phyloP scores from a whole-genome alignment of 306 rosid species.

The Vigna trinervia region DNA sequence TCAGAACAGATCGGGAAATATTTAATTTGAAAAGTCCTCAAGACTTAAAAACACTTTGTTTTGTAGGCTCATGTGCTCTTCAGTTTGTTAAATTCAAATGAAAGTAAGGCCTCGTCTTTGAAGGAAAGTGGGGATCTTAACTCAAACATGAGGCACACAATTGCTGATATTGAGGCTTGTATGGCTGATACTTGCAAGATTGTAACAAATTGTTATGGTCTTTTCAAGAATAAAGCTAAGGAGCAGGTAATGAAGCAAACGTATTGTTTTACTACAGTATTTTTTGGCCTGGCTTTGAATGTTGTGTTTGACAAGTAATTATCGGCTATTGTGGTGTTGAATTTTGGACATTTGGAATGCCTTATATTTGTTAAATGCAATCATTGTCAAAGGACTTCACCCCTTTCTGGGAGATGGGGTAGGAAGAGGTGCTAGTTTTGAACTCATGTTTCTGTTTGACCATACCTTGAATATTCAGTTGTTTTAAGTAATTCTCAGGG shows the following conservation, averaged over 20 bases:
- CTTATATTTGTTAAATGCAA: neutral
- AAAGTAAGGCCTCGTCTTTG: conserved; percentile 45
- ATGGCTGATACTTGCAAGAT: conserved; percentile 79
- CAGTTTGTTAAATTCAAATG: conserved; percentile 65
- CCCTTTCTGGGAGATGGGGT: neutral
- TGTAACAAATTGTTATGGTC: conserved; percentile 71
- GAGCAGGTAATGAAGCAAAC: conserved; percentile 72
- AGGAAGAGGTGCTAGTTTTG: neutral
- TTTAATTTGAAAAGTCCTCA: conserved; percentile 30
- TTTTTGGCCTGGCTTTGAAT: conserved; percentile 23
- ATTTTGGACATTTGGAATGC: conserved; percentile 13
- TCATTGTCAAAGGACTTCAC: neutral
- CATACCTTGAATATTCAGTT: conserved; percentile 32
- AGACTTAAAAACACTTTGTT: conserved; percentile 40
- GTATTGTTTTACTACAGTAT: neutral
- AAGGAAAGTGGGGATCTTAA: conserved; percentile 51
- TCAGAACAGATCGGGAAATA: conserved; percentile 19
- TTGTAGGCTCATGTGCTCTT: conserved; percentile 92
- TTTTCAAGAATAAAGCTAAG: conserved; percentile 81
- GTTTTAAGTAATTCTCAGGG: conserved; percentile 5
- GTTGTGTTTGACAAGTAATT: conserved; percentile 6
- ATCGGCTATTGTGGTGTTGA: conserved; percentile 15
- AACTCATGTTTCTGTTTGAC: neutral
- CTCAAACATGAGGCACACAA: conserved; percentile 48
- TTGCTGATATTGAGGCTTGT: conserved; percentile 65